These are phyloP conservation scores for Prillingera fragicola DNA, from an alignment of 1,284 basidiomycete genomes.

Conservation along the genomic window DNA sequence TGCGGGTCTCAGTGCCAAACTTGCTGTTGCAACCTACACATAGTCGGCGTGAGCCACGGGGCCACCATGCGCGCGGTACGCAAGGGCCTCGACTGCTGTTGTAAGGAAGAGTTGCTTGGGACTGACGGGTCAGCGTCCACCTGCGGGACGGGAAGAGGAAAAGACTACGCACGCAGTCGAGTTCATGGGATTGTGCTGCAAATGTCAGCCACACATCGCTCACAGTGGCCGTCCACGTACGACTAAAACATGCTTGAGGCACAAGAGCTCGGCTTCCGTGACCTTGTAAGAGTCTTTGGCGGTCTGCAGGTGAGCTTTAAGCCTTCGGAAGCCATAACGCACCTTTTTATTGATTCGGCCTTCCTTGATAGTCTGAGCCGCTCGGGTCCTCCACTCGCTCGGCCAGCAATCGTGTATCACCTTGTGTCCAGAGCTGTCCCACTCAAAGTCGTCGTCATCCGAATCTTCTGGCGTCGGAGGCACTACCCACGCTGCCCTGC, in stretches of 20 bases:
- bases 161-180: not conserved
- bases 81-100: constrained; percentile 24
- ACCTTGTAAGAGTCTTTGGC: constrained; percentile 24
- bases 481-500: not conserved
- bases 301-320: constrained; percentile 10
- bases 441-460: constrained; percentile 7
- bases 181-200: constrained; percentile 1
- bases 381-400: constrained; percentile 12
- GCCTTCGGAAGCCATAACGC: not conserved
- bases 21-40: constrained; percentile 13
- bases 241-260: constrained; percentile 21
- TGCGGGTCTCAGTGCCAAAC: not conserved
- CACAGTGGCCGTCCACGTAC: constrained; percentile 15
- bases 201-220: not conserved
- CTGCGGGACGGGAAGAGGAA: not conserved
- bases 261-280: constrained; percentile 23
- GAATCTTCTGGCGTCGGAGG: constrained; percentile 1
- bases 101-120: constrained; percentile 3
- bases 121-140: not conserved
- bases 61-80: constrained; percentile 26
- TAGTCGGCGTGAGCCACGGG: constrained; percentile 12
- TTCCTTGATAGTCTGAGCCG: constrained; percentile 3
- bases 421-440: constrained; percentile 3
- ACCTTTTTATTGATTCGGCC: constrained; percentile 23
- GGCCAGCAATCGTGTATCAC: constrained; percentile 20